These are phyloP conservation scores for Pyrus betulifolia DNA, from an alignment of 306 rosid genomes.

Conservation along the genomic window DNA sequence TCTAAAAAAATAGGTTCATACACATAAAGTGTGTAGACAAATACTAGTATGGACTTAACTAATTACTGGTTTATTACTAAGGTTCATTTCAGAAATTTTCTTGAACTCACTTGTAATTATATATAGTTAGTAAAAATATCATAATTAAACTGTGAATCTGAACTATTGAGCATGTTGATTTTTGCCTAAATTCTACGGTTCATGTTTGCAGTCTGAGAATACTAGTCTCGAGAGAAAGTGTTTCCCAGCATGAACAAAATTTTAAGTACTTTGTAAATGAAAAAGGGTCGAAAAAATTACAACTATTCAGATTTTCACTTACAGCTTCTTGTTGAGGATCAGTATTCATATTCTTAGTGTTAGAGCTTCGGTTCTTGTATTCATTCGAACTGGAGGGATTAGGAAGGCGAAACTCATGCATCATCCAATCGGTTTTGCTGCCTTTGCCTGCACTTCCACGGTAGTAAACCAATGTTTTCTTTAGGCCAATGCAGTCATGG, in stretches of 20 bases:
- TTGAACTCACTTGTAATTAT: not conserved
- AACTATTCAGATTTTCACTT: conserved; percentile 8
- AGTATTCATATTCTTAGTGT: not conserved
- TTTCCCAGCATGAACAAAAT: not conserved
- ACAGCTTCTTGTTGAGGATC: conserved; percentile 58
- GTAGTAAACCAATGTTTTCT: conserved; percentile 81
- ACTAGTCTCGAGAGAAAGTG: not conserved
- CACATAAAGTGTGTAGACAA: too few species aligned
- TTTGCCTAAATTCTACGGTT: not conserved
- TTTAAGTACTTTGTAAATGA: not conserved
- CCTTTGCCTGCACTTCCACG: conserved; percentile 92
- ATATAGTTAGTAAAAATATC: not conserved
- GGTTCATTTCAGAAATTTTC: not conserved
- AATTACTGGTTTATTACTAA: not conserved
- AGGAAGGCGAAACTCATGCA: conserved; percentile 95
- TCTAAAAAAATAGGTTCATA: too few species aligned
- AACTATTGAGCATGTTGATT: not conserved
- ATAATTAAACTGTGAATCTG: too few species aligned
- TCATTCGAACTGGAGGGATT: not conserved
- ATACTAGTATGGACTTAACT: not conserved
- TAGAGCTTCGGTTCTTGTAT: not conserved
- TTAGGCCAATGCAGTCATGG: conserved; percentile 63
- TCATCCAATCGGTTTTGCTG: conserved; percentile 97
- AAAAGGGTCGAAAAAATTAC: not conserved
- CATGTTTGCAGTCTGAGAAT: not conserved